These are phyloP conservation scores for Penicillium corylophilum DNA, from an alignment of 2,329 filamentous ascomycete species.

Conservation along the genomic window DNA sequence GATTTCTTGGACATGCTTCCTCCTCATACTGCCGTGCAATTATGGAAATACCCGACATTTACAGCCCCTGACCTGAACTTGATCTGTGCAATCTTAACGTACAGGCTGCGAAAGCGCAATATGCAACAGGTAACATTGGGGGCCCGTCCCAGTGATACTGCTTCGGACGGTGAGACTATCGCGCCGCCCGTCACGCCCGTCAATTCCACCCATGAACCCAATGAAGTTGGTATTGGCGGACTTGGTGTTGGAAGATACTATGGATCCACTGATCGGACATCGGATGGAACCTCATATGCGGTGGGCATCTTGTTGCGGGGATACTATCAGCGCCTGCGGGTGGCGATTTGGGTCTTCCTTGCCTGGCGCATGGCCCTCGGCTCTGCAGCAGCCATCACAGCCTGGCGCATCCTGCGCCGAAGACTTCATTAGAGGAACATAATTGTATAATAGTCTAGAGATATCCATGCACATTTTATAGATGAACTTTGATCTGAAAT, in stretches of 20 bases:
- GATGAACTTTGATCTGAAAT: neutral
- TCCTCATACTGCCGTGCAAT: conserved; percentile 59
- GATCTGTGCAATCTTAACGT: conserved; percentile 59
- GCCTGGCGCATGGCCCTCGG: conserved; percentile 38
- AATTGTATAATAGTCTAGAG: neutral
- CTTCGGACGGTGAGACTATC: conserved; percentile 35
- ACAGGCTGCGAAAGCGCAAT: conserved; percentile 56
- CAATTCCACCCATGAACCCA: conserved; percentile 27
- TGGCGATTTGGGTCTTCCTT: conserved; percentile 42
- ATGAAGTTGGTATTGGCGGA: conserved; percentile 40
- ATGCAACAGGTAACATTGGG: conserved; percentile 33
- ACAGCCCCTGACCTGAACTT: conserved; percentile 61
- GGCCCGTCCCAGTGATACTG: conserved; percentile 31
- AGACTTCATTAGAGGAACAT: neutral
- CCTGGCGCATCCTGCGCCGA: conserved; percentile 31
- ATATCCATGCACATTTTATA: neutral
- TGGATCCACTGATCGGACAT: conserved; percentile 24
- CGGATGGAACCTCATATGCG: conserved; percentile 34
- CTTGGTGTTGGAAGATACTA: conserved; percentile 38
- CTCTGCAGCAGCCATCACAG: conserved; percentile 28
- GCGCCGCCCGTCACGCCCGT: conserved; percentile 28
- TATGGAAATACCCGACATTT: conserved; percentile 70
- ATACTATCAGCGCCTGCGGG: conserved; percentile 43
- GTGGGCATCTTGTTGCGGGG: conserved; percentile 44
- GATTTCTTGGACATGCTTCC: conserved; percentile 68